These are phyloP conservation scores for Nadsonia fulvescens DNA, from an alignment of 805 yeast species.

Conservation along the genomic window DNA sequence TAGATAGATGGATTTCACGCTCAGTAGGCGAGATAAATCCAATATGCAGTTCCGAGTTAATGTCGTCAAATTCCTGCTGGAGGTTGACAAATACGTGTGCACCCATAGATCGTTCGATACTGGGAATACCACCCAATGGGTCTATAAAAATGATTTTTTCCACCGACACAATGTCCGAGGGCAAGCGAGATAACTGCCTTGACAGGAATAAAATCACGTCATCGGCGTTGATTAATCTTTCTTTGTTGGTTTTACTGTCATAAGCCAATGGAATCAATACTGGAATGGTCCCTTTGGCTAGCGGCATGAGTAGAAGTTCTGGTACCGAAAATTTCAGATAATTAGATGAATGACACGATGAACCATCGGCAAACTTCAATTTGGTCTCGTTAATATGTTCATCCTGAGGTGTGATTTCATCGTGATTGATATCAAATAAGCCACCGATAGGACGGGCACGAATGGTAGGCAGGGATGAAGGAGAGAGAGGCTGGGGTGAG, in stretches of 20 bases:
- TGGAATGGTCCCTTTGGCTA: slow-evolving; percentile 28
- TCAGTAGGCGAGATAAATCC: slow-evolving; percentile 30
- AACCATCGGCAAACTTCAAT: too few relatives aligned
- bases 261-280: slow-evolving; percentile 47
- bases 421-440: slow-evolving; percentile 18
- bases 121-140: slow-evolving; percentile 79
- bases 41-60: slow-evolving; percentile 42
- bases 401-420: too few relatives aligned
- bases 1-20: slow-evolving; percentile 41
- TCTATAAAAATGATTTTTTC: slow-evolving; percentile 76
- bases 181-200: slow-evolving; percentile 17
- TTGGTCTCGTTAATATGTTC: too few relatives aligned
- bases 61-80: slow-evolving; percentile 24
- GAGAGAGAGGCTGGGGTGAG: too few relatives aligned
- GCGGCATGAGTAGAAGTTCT: slow-evolving; percentile 24
- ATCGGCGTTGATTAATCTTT: slow-evolving; percentile 22
- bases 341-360: too few relatives aligned
- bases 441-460: slow-evolving; percentile 20
- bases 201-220: slow-evolving; percentile 25
- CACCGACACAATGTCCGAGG: slow-evolving; percentile 24
- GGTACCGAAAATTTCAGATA: slow-evolving; percentile 18
- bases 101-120: slow-evolving; percentile 52
- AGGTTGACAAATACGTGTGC: slow-evolving; percentile 49
- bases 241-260: slow-evolving; percentile 32
- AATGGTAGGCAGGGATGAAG: too few relatives aligned